Percentiles rank a stretch among this genome's conserved stretches.
These are phyloP conservation scores for Pseudoturritis turrita DNA, from an alignment of 345 rosid species.

Conservation along the genomic window DNA sequence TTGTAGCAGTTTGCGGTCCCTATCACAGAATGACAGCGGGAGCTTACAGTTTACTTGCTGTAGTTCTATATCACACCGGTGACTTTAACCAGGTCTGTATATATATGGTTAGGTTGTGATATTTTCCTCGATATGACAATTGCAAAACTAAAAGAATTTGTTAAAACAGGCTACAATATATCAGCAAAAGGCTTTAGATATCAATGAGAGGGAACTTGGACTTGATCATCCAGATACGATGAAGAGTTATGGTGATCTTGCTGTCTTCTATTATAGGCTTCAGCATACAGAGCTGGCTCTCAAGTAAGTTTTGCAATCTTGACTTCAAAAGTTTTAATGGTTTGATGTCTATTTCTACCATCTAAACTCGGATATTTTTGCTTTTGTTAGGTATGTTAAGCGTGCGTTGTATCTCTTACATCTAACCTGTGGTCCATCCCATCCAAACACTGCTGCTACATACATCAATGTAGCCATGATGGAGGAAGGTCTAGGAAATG, in stretches of 20 bases:
- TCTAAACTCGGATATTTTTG: not conserved
- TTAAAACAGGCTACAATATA: conserved; percentile 84
- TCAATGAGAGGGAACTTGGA: conserved; percentile 98
- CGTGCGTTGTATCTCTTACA: conserved; percentile 96
- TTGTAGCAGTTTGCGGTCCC: conserved; percentile 97
- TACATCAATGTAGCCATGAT: conserved; percentile 99
- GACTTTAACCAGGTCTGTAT: conserved; percentile 89
- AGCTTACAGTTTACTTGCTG: conserved; percentile 99
- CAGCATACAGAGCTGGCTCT: conserved; percentile 98
- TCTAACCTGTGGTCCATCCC: conserved; percentile 97
- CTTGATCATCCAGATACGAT: conserved; percentile 99
- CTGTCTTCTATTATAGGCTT: conserved; percentile 98
- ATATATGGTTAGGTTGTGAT: conserved; percentile 19
- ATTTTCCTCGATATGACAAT: not conserved
- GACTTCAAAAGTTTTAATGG: conserved; percentile 8
- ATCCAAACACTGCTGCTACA: conserved; percentile 99
- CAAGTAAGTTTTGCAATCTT: conserved; percentile 51
- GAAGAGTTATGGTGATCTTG: conserved; percentile 99
- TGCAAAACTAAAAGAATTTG: conserved; percentile 24
- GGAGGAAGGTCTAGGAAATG: conserved; percentile 99
- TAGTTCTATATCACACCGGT: conserved; percentile 96
- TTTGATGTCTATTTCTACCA: conserved; percentile 1
- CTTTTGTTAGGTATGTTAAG: conserved; percentile 79
- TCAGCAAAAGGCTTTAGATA: conserved; percentile 98
- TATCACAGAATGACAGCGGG: conserved; percentile 99